Evolutionary conservation across 2,329 filamentous ascomycete species (phyloP).

Genomic region (Aspergillus carbonarius): DNA sequence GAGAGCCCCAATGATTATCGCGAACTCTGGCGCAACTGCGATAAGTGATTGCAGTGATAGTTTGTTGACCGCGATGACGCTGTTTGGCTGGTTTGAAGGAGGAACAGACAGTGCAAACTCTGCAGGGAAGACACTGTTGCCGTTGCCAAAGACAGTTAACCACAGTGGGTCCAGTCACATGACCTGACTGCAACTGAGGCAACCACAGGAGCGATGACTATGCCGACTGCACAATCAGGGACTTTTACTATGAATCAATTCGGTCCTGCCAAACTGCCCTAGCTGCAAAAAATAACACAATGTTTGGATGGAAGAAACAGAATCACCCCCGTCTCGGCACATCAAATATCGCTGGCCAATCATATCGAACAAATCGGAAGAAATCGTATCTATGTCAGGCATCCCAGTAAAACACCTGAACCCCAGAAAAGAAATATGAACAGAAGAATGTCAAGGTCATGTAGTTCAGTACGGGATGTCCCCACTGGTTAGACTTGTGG

Average conservation of each 20-base stretch:
- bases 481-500: no score
- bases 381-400: slow-evolving; percentile 1
- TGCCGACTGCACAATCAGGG: no score
- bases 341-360: not conserved
- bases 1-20: slow-evolving; percentile 5
- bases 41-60: slow-evolving; percentile 4
- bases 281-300: slow-evolving; percentile 1
- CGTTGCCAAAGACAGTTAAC: not conserved
- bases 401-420: not conserved
- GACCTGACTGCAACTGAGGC: not conserved
- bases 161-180: not conserved
- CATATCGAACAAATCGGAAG: not conserved
- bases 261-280: slow-evolving; percentile 17
- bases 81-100: slow-evolving; percentile 43
- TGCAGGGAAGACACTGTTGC: slow-evolving; percentile 18
- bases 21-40: slow-evolving; percentile 10
- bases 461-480: not conserved
- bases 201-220: no score
- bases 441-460: not conserved
- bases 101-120: slow-evolving; percentile 43
- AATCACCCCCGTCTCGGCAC: not conserved
- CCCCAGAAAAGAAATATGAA: not conserved
- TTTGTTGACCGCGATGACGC: slow-evolving; percentile 27
- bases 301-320: not conserved
- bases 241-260: slow-evolving; percentile 2